A percentile compares a stretch with the other conserved stretches of the same genome.
Evolutionary conservation across 176 grass and related monocot species (phyloP).

Genomic region (Tuctoria greenei): DNA sequence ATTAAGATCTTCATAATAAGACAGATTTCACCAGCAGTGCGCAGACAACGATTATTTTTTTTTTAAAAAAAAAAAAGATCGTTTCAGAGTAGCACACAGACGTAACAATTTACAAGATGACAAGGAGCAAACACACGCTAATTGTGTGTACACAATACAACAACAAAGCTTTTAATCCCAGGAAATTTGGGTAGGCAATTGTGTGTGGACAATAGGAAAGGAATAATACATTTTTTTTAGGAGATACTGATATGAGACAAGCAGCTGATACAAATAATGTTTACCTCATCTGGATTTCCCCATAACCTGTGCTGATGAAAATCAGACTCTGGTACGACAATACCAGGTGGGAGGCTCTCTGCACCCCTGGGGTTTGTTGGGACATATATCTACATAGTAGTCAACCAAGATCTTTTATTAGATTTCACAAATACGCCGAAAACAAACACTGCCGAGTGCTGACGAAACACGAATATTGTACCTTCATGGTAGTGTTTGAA

Average conservation of each 20-base stretch:
- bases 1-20: conserved; percentile 10
- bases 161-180: too few relatives aligned
- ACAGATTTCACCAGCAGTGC: neutral
- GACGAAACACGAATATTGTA: conserved; percentile 17
- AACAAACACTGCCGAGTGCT: neutral
- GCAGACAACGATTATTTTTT: neutral
- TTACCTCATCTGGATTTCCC: conserved; percentile 73
- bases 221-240: neutral
- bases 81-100: neutral
- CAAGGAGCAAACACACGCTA: neutral
- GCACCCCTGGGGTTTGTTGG: conserved; percentile 72
- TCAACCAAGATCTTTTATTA: neutral
- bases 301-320: conserved; percentile 62
- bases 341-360: conserved; percentile 66
- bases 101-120: neutral
- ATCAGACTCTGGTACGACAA: conserved; percentile 67
- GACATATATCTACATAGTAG: conserved; percentile 46
- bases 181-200: neutral
- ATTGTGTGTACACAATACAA: neutral
- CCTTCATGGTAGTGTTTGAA: conserved; percentile 52
- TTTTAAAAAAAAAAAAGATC: neutral
- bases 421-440: neutral
- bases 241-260: neutral
- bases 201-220: neutral
- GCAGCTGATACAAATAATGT: neutral